A percentile compares a stretch with the other conserved stretches of the same genome.
phyloP scores from a whole-genome alignment of 306 rosid species.

The Cucumis melo region DNA sequence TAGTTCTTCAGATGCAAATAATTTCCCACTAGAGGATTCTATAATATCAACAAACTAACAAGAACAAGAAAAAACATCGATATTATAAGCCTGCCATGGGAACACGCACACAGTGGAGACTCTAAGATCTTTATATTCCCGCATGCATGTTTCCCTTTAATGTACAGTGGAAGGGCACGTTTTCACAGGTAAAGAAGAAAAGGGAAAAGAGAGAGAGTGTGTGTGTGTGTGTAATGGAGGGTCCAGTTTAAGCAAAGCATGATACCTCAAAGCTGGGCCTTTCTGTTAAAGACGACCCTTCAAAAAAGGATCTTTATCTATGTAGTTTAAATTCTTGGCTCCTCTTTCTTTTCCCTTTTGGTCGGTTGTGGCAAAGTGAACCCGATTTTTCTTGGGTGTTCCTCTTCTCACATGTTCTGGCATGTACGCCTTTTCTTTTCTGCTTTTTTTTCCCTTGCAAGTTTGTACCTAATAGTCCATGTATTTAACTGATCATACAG shows the following conservation, averaged over 20 bases:
- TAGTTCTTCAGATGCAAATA: slow-evolving; percentile 1
- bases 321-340: slow-evolving; percentile 1
- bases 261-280: slow-evolving; percentile 8
- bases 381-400: not conserved
- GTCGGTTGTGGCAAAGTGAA: slow-evolving; percentile 9
- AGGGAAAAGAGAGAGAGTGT: not conserved
- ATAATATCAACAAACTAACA: not conserved
- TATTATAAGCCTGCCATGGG: not conserved
- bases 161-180: slow-evolving; percentile 8
- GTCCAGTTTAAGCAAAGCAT: slow-evolving; percentile 5
- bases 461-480: not conserved
- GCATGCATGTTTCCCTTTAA: slow-evolving; percentile 13
- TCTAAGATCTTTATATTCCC: slow-evolving; percentile 6
- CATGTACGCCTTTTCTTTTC: slow-evolving; percentile 4
- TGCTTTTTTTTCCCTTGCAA: not conserved
- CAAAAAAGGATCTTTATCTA: slow-evolving; percentile 5
- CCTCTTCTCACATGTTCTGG: slow-evolving; percentile 3
- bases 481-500: not conserved
- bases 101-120: slow-evolving; percentile 3
- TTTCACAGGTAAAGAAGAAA: not conserved
- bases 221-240: not conserved
- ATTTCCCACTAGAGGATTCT: not conserved
- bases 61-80: not conserved
- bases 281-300: slow-evolving; percentile 11
- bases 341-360: slow-evolving; percentile 8